These are phyloP conservation scores for Proliferodiscus dingleyae DNA, from an alignment of 2,329 filamentous ascomycete species.

Conservation along the genomic window DNA sequence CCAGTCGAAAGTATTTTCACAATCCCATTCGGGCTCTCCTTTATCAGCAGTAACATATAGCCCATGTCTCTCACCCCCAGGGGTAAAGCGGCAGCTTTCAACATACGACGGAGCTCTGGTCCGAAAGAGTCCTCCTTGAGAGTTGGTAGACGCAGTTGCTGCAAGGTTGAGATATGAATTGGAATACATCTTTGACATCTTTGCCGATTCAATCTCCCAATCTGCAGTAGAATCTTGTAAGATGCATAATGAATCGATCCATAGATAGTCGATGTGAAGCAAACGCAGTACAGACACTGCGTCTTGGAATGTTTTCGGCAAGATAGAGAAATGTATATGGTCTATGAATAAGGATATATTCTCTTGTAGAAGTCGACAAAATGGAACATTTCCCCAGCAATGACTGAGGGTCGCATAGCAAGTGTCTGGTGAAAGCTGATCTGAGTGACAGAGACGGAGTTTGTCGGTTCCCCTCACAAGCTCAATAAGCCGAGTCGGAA, in stretches of 20 bases:
- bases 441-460: no score
- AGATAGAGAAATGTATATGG: no score
- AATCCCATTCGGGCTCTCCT: background rate
- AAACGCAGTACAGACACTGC: background rate
- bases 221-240: slow-evolving; percentile 18
- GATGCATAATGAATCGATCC: slow-evolving; percentile 30
- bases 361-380: no score
- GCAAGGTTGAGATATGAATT: slow-evolving; percentile 2
- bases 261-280: slow-evolving; percentile 16
- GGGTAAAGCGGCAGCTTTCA: background rate
- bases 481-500: no score
- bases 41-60: background rate
- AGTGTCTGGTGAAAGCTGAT: no score
- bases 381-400: no score
- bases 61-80: background rate
- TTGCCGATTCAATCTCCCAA: slow-evolving; percentile 8
- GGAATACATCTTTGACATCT: slow-evolving; percentile 16
- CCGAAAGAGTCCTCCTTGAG: background rate
- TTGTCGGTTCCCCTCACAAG: no score
- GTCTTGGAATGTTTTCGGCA: background rate
- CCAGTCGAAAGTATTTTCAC: background rate
- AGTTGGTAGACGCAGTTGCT: background rate
- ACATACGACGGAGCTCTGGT: background rate
- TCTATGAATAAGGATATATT: no score
- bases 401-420: no score